Conservation (phyloP, 106 monocot genomes). For the Cymbidium sinense region DNA sequence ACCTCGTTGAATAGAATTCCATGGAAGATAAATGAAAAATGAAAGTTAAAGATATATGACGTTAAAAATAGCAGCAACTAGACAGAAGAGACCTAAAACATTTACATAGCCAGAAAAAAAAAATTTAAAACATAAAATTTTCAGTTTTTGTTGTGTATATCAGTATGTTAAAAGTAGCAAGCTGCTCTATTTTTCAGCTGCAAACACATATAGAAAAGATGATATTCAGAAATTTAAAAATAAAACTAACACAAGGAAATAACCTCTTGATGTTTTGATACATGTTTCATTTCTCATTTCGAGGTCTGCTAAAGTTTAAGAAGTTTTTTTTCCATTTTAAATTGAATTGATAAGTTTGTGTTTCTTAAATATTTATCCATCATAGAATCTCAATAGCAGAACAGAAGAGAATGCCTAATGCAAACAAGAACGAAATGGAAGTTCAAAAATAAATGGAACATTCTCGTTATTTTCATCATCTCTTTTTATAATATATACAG, state of each 20-base stretch:
- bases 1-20: neutral
- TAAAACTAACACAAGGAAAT: too few species aligned
- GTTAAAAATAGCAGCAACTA: neutral
- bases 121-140: neutral
- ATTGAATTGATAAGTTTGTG: too few species aligned
- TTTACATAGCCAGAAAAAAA: neutral
- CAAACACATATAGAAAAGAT: neutral
- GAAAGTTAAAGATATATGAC: neutral
- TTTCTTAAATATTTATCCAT: too few species aligned
- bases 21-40: neutral
- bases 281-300: too few species aligned
- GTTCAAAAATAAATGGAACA: neutral
- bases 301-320: too few species aligned
- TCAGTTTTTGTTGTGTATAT: neutral
- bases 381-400: too few species aligned
- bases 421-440: too few species aligned
- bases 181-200: neutral
- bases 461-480: neutral
- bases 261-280: neutral
- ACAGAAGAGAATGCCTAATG: too few species aligned
- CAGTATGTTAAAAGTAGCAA: neutral
- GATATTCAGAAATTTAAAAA: neutral
- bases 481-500: neutral
- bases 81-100: neutral
- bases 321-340: too few species aligned